Evolutionary conservation across 805 yeast species (phyloP).

Genomic region (Komagataella populi): DNA sequence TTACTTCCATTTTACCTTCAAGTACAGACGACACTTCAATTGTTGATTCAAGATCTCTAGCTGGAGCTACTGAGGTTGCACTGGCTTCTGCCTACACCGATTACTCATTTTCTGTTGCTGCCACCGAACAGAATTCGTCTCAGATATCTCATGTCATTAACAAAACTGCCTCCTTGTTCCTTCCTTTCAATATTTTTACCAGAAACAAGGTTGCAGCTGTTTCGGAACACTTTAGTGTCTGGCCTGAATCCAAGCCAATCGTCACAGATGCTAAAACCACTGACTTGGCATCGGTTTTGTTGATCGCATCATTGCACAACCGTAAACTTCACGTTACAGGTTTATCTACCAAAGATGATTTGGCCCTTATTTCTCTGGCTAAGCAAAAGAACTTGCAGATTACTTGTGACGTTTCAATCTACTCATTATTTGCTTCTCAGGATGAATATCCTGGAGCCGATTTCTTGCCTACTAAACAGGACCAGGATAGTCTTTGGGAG

Average conservation of each 20-base stretch:
- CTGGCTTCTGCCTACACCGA: constrained; percentile 62
- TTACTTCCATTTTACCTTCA: constrained; percentile 67
- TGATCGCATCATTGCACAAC: constrained; percentile 78
- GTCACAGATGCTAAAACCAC: constrained; percentile 88
- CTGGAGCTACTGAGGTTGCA: constrained; percentile 43
- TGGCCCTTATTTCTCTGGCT: constrained; percentile 73
- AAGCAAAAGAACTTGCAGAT: constrained; percentile 72
- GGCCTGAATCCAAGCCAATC: constrained; percentile 80
- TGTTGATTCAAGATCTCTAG: constrained; percentile 50
- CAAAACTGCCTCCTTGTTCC: constrained; percentile 64
- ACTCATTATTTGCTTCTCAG: constrained; percentile 63
- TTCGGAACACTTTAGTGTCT: constrained; percentile 63
- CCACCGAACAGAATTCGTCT: constrained; percentile 53
- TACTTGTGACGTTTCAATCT: constrained; percentile 81
- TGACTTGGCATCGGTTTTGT: constrained; percentile 81
- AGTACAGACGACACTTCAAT: constrained; percentile 49
- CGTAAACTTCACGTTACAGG: constrained; percentile 83
- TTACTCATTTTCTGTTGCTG: constrained; percentile 74
- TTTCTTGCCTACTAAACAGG: constrained; percentile 69
- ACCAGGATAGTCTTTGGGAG: constrained; percentile 75
- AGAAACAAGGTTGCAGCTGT: constrained; percentile 64
- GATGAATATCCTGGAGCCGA: constrained; percentile 57
- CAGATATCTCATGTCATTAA: constrained; percentile 48
- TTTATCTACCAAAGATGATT: constrained; percentile 68
- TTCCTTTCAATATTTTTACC: constrained; percentile 66